Conservation (phyloP, 805 yeast genomes). For the Metschnikowia santaceciliae region DNA sequence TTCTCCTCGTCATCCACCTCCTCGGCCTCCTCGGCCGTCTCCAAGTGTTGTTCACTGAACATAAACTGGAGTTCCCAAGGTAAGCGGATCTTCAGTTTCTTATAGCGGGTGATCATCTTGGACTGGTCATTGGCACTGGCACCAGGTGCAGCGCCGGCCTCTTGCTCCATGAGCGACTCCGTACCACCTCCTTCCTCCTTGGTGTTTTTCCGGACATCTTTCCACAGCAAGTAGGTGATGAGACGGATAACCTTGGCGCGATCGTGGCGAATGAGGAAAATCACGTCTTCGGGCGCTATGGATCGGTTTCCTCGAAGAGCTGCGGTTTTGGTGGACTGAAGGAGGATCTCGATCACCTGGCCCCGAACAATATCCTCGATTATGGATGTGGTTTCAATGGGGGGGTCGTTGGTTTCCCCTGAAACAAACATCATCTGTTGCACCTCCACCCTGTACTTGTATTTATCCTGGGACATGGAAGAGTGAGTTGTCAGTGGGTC, state of each 20-base stretch:
- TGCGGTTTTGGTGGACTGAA: constrained; percentile 77
- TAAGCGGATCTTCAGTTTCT: constrained; percentile 73
- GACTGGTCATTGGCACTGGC: constrained; percentile 34
- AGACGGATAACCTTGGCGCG: constrained; percentile 89
- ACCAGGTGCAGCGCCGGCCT: constrained; percentile 27
- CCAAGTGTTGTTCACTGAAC: constrained; percentile 87
- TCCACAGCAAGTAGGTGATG: constrained; percentile 92
- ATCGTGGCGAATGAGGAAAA: constrained; percentile 88
- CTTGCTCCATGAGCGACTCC: constrained; percentile 48
- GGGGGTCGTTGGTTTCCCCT: constrained; percentile 94
- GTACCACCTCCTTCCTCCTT: constrained; percentile 52
- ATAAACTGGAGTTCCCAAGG: constrained; percentile 96
- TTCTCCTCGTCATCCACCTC: constrained; percentile 83
- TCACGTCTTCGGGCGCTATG: constrained; percentile 88
- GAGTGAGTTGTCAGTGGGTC: not conserved
- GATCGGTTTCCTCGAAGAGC: constrained; percentile 75
- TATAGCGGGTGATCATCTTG: constrained; percentile 47
- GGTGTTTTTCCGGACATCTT: constrained; percentile 84
- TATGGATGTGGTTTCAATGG: constrained; percentile 83
- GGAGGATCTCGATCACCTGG: constrained; percentile 82
- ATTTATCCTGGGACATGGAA: constrained; percentile 34
- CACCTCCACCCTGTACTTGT: constrained; percentile 84
- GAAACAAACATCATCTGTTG: constrained; percentile 98
- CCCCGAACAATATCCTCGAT: constrained; percentile 94
- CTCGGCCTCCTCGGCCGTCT: constrained; percentile 54